These are phyloP conservation scores for Neurospora sp. DNA, from an alignment of 495 filamentous ascomycete species.

Conservation along the genomic window DNA sequence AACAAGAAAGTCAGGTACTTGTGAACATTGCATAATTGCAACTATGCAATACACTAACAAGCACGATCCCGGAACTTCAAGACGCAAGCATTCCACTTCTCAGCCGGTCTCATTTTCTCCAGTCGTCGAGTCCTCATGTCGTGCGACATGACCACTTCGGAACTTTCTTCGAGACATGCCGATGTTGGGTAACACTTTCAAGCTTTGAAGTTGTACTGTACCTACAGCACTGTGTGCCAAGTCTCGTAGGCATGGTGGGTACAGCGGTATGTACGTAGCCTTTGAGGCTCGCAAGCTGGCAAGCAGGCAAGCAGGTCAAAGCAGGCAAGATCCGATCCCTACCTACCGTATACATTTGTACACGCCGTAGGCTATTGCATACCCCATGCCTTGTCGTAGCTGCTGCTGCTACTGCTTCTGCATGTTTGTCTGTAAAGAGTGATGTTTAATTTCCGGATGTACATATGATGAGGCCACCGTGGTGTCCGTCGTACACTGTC, in stretches of 20 bases:
- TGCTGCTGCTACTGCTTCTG: not conserved
- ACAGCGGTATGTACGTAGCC: not conserved
- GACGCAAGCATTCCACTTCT: not conserved
- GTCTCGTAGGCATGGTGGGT: not conserved
- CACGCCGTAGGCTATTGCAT: not conserved
- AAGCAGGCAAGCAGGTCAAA: not conserved
- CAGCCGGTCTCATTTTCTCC: not conserved
- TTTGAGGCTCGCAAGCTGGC: not conserved
- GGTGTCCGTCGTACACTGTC: not conserved
- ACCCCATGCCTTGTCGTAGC: not conserved
- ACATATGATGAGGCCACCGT: not conserved
- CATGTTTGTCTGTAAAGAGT: not conserved
- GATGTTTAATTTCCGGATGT: not conserved
- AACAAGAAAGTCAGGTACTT: not conserved
- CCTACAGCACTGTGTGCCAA: not conserved
- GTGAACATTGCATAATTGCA: not conserved
- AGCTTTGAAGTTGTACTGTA: not conserved
- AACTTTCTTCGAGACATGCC: not conserved
- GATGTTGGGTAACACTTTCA: not conserved
- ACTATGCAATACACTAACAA: not conserved
- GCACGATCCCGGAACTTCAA: not conserved
- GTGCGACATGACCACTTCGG: not conserved
- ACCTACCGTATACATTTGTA: not conserved
- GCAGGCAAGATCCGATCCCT: not conserved
- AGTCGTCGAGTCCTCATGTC: not conserved